Evolutionary conservation across 2,329 filamentous ascomycete species (phyloP), one percentile per base, ranked within the genome.

Genomic region (Aureobasidium sp.): DNA sequence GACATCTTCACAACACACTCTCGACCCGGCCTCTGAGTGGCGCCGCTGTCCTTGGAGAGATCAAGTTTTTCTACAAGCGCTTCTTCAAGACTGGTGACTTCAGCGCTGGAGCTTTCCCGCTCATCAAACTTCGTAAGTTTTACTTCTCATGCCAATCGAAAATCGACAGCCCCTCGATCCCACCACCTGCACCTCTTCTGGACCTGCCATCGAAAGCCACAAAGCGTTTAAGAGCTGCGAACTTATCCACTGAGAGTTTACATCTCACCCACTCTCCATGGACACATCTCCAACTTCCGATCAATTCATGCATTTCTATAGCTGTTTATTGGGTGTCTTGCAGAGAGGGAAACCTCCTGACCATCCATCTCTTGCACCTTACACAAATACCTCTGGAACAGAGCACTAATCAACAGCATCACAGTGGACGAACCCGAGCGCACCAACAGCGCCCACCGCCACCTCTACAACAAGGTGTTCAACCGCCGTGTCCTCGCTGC

Each of bases 101-200:
- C 25, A 17, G 15, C 2, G 7, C 44, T n/a, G 44, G 44, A 47
- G 44, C 25, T 11, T 22, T 6, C 5, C 44, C 44, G 44, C 44
- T 47, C 1, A 3, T 17, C 12, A 14, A 4, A 17, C 44, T 47
- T 27, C 15, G 44, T 47, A 47, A 47, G 44, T 47, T 7, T 47
- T 14, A 29, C 17, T 9, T n/a, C 25, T 17, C 14, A 11, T 17
- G 3, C 15, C 2, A 8, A 1, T 11, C 9, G 7, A 20, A 17
- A 8, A 15, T n/a, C 5, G 3, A n/a, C 3, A 41, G 20, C 15
- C 14, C 5, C 5, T 2, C 9, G 2, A n/a, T 31, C 45, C 45
- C 45, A n/a, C 14, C 5, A n/a, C 17, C 8, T 5, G 1, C 5
- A 0, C 3, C 25, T 17, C 15, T 4, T 2, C 0, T 5, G 0